Base-by-base conservation (phyloP, 306 rosid species). In the Abrus precatorius region DNA sequence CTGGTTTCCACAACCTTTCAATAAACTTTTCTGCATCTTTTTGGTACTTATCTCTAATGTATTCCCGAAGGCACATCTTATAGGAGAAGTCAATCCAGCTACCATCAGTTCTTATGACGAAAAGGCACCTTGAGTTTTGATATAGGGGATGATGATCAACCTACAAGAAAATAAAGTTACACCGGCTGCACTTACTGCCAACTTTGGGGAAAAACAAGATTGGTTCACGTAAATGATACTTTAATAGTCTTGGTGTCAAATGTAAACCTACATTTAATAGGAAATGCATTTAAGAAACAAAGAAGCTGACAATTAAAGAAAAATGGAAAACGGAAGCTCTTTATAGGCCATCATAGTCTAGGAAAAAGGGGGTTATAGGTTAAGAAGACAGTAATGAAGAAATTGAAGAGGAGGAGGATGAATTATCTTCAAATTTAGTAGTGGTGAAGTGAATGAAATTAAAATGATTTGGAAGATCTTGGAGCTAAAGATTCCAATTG, bases 71-170 rank as follows among this genome's bases (percentile, higher is more conserved):
- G 88, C 97, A 91, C 86, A 89, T 87, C 72, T 86, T 87, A 80
- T 93, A 93, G 29, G 95, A 93, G 91, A 93, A 93, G 87, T 91
- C 95, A n/a, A 85, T 87, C 95, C 98, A 89, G 60, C 77, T 84
- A 49, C 95, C 93, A 71, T 93, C 92, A 49, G 87, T 90, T 87
- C 97, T 93, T 69, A 90, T 77, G 54, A 93, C 91, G 86, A 93
- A 93, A 34, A 93, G 88, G 81, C 97, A 93, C 84, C 97, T 87
- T 43, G 93, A 87, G 43, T 34, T 40, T 57, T 56, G 55, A 76
- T 85, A 20, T 20, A 20, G 87, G 69, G 97, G 97, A 80, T 93
- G 97, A 9, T 81, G 88, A 83, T 91, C 92, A 48, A 93, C 98
- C 97, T 91, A 82, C 84, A 85, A 61, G 14, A 76, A 80, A 27